Conservation (phyloP, 768 basidiomycete genomes). For the Lactifluus subvellereus region DNA sequence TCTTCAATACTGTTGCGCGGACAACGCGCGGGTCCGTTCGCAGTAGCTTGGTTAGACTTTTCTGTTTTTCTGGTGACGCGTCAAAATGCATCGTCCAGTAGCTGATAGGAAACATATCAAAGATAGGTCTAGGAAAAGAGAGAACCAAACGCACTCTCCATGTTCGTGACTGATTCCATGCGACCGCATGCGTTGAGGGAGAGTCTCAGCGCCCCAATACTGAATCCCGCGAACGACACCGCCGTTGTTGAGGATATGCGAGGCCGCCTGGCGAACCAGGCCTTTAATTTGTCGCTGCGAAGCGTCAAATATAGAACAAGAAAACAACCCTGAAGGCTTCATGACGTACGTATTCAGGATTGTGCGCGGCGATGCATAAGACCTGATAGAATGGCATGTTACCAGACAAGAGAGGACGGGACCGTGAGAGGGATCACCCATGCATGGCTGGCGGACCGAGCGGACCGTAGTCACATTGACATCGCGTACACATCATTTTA, state of each 20-base stretch:
- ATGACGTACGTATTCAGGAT: slow-evolving; percentile 58
- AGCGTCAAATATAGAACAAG: background rate
- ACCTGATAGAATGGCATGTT: slow-evolving; percentile 86
- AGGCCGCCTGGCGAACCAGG: slow-evolving; percentile 65
- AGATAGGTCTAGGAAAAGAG: background rate
- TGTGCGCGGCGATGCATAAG: slow-evolving; percentile 76
- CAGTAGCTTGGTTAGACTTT: slow-evolving; percentile 58
- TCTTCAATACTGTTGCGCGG: slow-evolving; percentile 73
- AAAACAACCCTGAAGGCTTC: background rate
- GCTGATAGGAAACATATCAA: slow-evolving; percentile 36
- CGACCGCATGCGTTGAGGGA: slow-evolving; percentile 70
- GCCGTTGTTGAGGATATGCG: slow-evolving; percentile 65
- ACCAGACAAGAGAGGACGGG: background rate
- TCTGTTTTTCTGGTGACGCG: slow-evolving; percentile 66
- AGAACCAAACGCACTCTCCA: slow-evolving; percentile 63
- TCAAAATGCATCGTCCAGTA: slow-evolving; percentile 93
- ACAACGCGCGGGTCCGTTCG: slow-evolving; percentile 78
- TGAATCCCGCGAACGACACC: slow-evolving; percentile 79
- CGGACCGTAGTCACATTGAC: background rate
- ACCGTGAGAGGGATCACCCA: too few relatives aligned
- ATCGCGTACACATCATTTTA: slow-evolving; percentile 6
- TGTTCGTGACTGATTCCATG: slow-evolving; percentile 49
- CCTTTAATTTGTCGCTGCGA: slow-evolving; percentile 67
- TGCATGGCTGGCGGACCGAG: slow-evolving; percentile 9
- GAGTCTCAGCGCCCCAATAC: slow-evolving; percentile 64